Base-by-base conservation (phyloP, 768 basidiomycete species). In the Mycena filopes region DNA sequence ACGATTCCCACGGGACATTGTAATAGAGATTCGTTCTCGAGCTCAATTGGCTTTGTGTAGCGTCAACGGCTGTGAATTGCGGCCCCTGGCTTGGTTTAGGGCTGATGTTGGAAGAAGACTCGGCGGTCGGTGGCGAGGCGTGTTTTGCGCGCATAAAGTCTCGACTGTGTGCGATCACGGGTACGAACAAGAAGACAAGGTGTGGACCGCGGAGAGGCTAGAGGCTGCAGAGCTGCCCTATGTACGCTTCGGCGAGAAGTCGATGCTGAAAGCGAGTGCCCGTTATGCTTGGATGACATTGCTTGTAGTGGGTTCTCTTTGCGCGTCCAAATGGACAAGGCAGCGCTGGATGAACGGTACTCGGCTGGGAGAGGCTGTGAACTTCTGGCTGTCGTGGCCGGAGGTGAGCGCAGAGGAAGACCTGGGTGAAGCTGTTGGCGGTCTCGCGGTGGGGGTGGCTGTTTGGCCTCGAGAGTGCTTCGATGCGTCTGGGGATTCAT, bases 11-110 rank as follows among this genome's bases (percentile, higher is more conserved):
- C 60, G 65, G 65, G 65, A 58, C 33, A 45, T 40, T 47, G 31
- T 55, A 62, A 66, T 66, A 66, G 65, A 66, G 65, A 66, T 66
- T 58, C 49, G 65, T 66, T 66, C 65, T 66, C 65, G 65, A 13
- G 65, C 15, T 62, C 65, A 66, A 54, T 60, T 5, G 55, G 47
- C 54, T 49, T 4, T 21, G 31, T 23, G 60, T 66, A 58, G 65
- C 20, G 65, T 66, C 49, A 60, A 33, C 50, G 31, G 60, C 49
- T 38, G 55, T 58, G 65, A 60, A 47, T n/a, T 55, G 55, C 29
- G 65, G 65, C n/a, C 65, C 60, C 65, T 66, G 60, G 55, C 65
- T 61, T 66, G 53, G 65, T 40, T 56, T 42, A 51, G 55, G 46
- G 65, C 65, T 57, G 55, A 45, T 66, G 60, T 33, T 2, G 41